Conservation (phyloP, 2,329 filamentous ascomycete genomes). For the Claviceps purpurea region DNA sequence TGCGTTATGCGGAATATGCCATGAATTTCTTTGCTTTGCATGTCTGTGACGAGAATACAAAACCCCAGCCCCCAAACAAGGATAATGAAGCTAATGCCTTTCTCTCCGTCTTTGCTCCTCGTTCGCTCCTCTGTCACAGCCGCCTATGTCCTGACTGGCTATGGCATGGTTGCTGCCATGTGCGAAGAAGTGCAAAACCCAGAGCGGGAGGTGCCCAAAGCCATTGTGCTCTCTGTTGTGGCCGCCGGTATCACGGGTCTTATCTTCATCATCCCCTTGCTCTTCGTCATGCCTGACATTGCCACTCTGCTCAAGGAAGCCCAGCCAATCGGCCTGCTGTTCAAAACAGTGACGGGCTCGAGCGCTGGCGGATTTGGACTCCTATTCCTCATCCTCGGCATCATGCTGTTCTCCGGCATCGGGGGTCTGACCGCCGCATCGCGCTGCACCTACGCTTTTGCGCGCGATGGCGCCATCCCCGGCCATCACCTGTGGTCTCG, state of each 20-base stretch:
- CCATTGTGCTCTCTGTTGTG: constrained; percentile 52
- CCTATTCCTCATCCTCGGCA: constrained; percentile 62
- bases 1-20: no score
- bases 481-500: constrained; percentile 52
- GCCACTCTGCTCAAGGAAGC: constrained; percentile 48
- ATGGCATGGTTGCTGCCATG: constrained; percentile 41
- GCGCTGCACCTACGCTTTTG: constrained; percentile 64
- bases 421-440: constrained; percentile 62
- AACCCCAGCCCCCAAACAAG: no score
- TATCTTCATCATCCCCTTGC: constrained; percentile 55
- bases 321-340: constrained; percentile 63
- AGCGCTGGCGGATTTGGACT: constrained; percentile 61
- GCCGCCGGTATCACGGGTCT: constrained; percentile 52
- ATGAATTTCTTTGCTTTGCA: no score
- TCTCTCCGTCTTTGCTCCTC: background rate
- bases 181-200: constrained; percentile 49
- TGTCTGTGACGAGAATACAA: no score
- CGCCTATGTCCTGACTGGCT: constrained; percentile 30
- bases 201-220: constrained; percentile 48
- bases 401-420: constrained; percentile 63
- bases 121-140: constrained; percentile 11
- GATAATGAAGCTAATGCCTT: background rate
- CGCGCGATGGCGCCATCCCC: constrained; percentile 61
- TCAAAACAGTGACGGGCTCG: constrained; percentile 63
- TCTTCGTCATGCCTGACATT: constrained; percentile 63